Evolutionary conservation across 768 basidiomycete species (phyloP), one percentile per base, ranked within the genome.

Genomic region (Tricholoma terreum): DNA sequence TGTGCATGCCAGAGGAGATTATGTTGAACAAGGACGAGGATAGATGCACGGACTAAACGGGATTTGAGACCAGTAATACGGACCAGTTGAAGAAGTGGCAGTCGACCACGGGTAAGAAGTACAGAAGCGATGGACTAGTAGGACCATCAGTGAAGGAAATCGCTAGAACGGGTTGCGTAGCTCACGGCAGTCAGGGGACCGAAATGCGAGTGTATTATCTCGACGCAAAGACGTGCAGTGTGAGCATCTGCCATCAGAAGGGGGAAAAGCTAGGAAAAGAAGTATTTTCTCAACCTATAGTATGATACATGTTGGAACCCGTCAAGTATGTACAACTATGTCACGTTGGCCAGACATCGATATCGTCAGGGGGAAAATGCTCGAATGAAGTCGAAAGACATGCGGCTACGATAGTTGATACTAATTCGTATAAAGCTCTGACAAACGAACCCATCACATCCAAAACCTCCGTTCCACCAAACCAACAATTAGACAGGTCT

Each of bases 1-100:
- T 81, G 80, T 8, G 87, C 82, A 67, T 94, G 91, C 90, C 93
- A 94, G 43, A 95, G 77, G 43, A 97, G 72, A 71, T 97, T 94
- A 68, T 98, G 95, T 68, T 98, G 95, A 15, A 95, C 80, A 53
- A 98, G 81, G 45, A 88, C 82, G 45, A 97, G 75, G 17, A 95
- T 74, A 17, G 84, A 80, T 24, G 86, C 85, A 53, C 89, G 84
- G 12, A 87, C 81, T 1, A 80, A 84, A 22, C 86, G 84, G 9
- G 85, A 80, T 64, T 84, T 88, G 24, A 92, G 71, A 27, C 75
- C 77, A 1, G 92, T 84, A 66, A 85, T 85, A 31, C 88, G 86
- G 33, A 86, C 76, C 50, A 96, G 68, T 62, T 89, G 85, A 8
- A 77, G 58, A 21, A 92, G 71, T 9, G 89, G 79, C n/a, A 96